These are phyloP conservation scores for Hirsutella thompsonii DNA, from an alignment of 2,329 filamentous ascomycete species.

Conservation along the genomic window DNA sequence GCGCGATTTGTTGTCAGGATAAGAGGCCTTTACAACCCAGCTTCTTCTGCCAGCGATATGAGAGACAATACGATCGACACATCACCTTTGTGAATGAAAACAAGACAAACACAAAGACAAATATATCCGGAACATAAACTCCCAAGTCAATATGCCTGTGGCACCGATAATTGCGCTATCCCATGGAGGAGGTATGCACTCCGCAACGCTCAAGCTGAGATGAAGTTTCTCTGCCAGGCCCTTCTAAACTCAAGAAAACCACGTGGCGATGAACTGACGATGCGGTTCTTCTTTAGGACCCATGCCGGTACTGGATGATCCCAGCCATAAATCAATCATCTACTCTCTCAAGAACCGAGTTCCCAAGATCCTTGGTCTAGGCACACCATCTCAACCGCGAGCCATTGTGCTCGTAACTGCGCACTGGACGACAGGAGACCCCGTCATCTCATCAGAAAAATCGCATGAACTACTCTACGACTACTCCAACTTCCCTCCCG, in stretches of 20 bases:
- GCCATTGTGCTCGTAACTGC: slow-evolving; percentile 46
- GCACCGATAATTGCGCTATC: slow-evolving; percentile 33
- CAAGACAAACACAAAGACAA: background rate
- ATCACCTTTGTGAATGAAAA: no score
- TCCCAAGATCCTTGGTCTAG: slow-evolving; percentile 41
- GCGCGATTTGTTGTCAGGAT: background rate
- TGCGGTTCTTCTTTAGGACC: slow-evolving; percentile 26
- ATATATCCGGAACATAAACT: slow-evolving; percentile 1
- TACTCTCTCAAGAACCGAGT: slow-evolving; percentile 38
- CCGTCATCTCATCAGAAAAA: slow-evolving; percentile 35
- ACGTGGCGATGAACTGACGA: background rate
- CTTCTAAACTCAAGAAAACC: background rate
- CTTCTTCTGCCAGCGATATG: no score
- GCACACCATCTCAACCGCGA: slow-evolving; percentile 31
- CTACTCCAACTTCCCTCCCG: slow-evolving; percentile 45
- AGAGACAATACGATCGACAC: no score
- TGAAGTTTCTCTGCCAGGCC: background rate
- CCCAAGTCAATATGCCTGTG: slow-evolving; percentile 19
- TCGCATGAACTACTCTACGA: slow-evolving; percentile 41
- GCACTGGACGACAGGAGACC: slow-evolving; percentile 38
- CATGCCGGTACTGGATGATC: slow-evolving; percentile 44
- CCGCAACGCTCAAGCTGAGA: background rate
- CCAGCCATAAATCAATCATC: slow-evolving; percentile 34
- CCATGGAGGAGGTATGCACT: slow-evolving; percentile 31
- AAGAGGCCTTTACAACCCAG: background rate